Evolutionary conservation across 371 early-diverging fungal genomes (phyloP), one percentile per base, ranked within the genome.

Genomic region (Vavraia culicis): DNA sequence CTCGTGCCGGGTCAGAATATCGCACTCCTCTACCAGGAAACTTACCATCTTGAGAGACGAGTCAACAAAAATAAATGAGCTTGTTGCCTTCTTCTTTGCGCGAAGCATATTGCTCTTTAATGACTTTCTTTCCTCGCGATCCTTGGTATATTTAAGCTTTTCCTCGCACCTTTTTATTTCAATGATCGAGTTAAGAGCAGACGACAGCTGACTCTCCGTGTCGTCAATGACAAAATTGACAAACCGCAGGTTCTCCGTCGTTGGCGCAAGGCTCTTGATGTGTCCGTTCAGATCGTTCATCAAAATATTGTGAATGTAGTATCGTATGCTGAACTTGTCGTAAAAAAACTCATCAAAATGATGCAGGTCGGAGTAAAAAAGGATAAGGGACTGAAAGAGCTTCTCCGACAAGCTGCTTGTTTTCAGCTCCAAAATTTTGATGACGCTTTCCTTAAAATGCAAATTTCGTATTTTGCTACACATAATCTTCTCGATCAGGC

Each of bases 1-100:
- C 63, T 81, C 4, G 78, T 73, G 5, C 77, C 78, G 69, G 88
- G 66, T 71, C 91, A 91, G 4, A 88, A 84, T 23, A 38, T 43
- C 2, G 19, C 41, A 54, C 21, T 34, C n/a, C 13, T 43, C 27
- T 7, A 62, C 40, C 3, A 66, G 42, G 13, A 45, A 18, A 11
- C 15, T 39, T 15, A 66, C 18, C 22, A 66, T 23, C 4, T 35
- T 39, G 41, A 59, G 55, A 54, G 52, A 48, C 9, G 36, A 46
- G 5, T 49, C 31, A 15, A 61, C 49, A 38, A 51, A 48, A 9
- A 40, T 19, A 41, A 62, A 60, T 20, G 38, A 54, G 0, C 33
- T 15, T 5, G 35, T 52, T 3, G 59, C 51, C 0, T 16, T 42
- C 9, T 13, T 37, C n/a, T 46, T 52, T 1, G 36, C 3, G 4